These are phyloP conservation scores for Plasmodium coatneyi DNA, from an alignment of 169 alveolate genomes.

Conservation along the genomic window DNA sequence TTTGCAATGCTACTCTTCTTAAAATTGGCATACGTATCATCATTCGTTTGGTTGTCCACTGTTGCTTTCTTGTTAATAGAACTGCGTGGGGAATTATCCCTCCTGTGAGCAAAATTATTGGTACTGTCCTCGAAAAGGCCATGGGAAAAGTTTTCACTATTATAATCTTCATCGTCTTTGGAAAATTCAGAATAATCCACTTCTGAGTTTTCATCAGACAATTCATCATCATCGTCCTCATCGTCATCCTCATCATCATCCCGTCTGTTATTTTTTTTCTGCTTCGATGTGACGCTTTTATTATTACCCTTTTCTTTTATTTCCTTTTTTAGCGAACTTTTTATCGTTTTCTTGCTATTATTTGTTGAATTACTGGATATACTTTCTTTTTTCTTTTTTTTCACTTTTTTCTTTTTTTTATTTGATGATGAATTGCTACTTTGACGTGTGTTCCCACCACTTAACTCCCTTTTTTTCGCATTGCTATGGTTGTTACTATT, in stretches of 20 bases:
- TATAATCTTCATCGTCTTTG: neutral
- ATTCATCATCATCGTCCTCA: neutral
- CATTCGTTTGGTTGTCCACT: neutral
- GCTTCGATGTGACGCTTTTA: neutral
- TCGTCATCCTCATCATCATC: neutral
- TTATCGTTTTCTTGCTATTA: slow-evolving; percentile 12
- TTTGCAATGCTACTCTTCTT: neutral
- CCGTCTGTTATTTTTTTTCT: neutral
- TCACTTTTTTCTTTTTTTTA: slow-evolving; percentile 6
- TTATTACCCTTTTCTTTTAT: neutral
- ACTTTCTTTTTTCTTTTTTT: slow-evolving; percentile 7
- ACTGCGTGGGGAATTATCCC: neutral
- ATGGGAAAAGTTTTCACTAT: neutral
- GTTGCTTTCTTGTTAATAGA: neutral
- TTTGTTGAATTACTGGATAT: neutral
- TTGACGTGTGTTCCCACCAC: neutral
- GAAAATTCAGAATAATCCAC: neutral
- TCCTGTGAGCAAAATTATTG: neutral
- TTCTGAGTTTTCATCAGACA: slow-evolving; percentile 11
- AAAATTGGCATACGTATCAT: neutral
- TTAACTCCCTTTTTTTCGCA: slow-evolving; percentile 1
- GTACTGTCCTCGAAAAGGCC: neutral
- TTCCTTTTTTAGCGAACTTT: slow-evolving; percentile 4
- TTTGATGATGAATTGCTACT: neutral
- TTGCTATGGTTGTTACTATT: neutral